Percentiles rank a stretch among this genome's conserved stretches.
Evolutionary conservation across 352 stramenopile genomes (phyloP).

Genomic region (Phytophthora boehmeriae): DNA sequence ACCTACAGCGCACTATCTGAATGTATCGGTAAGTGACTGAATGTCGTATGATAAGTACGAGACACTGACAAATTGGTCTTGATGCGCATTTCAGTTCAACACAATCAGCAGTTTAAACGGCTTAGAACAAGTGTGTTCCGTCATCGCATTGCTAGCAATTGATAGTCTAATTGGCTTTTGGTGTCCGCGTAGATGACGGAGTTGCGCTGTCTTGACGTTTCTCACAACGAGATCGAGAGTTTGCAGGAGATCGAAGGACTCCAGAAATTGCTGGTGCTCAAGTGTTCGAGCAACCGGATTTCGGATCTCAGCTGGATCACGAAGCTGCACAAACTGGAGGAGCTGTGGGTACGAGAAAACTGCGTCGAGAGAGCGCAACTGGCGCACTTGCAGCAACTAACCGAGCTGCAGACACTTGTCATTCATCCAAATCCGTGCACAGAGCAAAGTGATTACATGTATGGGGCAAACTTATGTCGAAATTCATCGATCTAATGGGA

Average conservation of each 20-base stretch:
- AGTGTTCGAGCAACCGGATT: slow-evolving; percentile 66
- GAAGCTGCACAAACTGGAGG: slow-evolving; percentile 35
- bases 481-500: not conserved
- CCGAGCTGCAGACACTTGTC: slow-evolving; percentile 52
- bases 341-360: slow-evolving; percentile 73
- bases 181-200: slow-evolving; percentile 32
- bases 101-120: slow-evolving; percentile 40
- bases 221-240: slow-evolving; percentile 59
- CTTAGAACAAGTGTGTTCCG: slow-evolving; percentile 45
- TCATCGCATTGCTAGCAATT: not conserved
- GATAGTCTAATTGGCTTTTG: not conserved
- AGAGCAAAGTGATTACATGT: slow-evolving; percentile 53
- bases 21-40: slow-evolving; percentile 51
- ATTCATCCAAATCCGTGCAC: slow-evolving; percentile 80
- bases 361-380: slow-evolving; percentile 55
- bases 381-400: slow-evolving; percentile 47
- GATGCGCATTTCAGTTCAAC: slow-evolving; percentile 60
- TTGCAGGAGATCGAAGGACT: slow-evolving; percentile 50
- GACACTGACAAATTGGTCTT: not conserved
- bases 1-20: slow-evolving; percentile 50
- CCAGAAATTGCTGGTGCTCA: slow-evolving; percentile 48
- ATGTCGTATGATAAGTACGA: no score
- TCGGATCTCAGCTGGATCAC: slow-evolving; percentile 50
- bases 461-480: slow-evolving; percentile 5
- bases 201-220: slow-evolving; percentile 66